Evolutionary conservation across 73 alveolate genomes (phyloP).

Genomic region (Tetrahymena malaccensis): DNA sequence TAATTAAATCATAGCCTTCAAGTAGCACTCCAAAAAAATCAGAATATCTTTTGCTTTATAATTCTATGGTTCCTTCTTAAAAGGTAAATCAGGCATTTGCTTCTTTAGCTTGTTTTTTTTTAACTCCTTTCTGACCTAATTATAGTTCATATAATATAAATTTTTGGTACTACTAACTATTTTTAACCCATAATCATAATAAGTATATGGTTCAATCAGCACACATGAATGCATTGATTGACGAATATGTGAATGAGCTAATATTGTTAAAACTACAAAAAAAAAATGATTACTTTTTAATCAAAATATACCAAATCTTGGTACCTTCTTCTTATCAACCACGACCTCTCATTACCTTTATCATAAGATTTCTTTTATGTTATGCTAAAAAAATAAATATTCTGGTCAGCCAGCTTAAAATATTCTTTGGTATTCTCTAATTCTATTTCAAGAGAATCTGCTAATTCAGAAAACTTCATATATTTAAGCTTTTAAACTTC

Average conservation of each 20-base stretch:
- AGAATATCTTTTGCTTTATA: neutral
- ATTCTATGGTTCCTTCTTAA: neutral
- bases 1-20: neutral
- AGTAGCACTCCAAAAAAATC: neutral
- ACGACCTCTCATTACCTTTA: neutral
- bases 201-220: neutral
- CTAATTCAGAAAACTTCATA: neutral
- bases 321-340: neutral
- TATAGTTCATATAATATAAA: neutral
- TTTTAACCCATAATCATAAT: neutral
- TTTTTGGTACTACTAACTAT: neutral
- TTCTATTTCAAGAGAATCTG: neutral
- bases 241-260: neutral
- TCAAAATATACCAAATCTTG: neutral
- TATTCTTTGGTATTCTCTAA: neutral
- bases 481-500: neutral
- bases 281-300: neutral
- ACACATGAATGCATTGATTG: neutral
- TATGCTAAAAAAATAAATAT: neutral
- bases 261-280: neutral
- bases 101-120: neutral
- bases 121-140: neutral
- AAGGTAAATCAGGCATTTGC: neutral
- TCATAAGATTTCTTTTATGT: neutral
- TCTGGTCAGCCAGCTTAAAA: neutral